phyloP scores from a whole-genome alignment of 257 asterid species.

The Marsdenia floribunda region DNA sequence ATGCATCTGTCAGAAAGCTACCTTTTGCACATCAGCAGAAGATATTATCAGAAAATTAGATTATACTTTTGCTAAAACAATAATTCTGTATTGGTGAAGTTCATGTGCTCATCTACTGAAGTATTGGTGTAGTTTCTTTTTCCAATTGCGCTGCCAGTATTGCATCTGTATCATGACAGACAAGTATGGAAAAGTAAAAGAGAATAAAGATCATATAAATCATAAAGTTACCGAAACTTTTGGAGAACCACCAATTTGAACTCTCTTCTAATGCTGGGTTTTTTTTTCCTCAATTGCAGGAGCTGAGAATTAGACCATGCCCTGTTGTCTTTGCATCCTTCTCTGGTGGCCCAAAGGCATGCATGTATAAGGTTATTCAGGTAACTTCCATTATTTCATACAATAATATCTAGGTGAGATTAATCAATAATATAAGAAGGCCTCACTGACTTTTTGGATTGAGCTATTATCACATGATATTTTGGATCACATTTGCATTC shows the following conservation, averaged over 20 bases:
- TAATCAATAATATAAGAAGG: background rate
- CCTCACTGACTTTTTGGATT: background rate
- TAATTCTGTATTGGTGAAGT: too few relatives aligned
- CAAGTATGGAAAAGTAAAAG: background rate
- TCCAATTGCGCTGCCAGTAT: background rate
- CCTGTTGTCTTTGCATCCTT: constrained; percentile 92
- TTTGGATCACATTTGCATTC: background rate
- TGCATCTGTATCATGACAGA: background rate
- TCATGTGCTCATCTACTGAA: background rate
- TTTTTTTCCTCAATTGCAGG: constrained; percentile 36
- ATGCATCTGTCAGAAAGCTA: background rate
- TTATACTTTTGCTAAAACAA: background rate
- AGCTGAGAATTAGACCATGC: constrained; percentile 76
- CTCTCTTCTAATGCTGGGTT: background rate
- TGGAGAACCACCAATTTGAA: background rate
- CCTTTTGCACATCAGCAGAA: background rate
- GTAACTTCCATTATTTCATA: constrained; percentile 32
- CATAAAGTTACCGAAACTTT: background rate
- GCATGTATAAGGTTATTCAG: constrained; percentile 94
- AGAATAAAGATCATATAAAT: background rate
- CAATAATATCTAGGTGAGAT: background rate
- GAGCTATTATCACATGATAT: background rate
- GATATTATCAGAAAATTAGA: background rate
- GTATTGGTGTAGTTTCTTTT: background rate
- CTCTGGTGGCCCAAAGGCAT: constrained; percentile 94